A percentile compares a stretch with the other conserved stretches of the same genome.
phyloP scores from a whole-genome alignment of 73 alveolate species.

The Stentor coeruleus region DNA sequence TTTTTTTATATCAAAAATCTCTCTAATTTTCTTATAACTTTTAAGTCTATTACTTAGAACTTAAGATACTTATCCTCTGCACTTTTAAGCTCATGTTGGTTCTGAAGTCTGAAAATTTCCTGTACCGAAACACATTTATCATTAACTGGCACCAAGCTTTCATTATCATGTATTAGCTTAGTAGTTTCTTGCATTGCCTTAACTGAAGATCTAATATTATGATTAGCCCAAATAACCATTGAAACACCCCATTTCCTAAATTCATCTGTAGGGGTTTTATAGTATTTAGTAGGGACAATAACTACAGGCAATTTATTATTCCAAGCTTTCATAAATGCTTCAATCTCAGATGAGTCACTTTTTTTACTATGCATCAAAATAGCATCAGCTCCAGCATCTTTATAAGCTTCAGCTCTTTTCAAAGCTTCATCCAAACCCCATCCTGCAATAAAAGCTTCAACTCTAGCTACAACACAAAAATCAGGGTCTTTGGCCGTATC shows the following conservation, averaged over 20 bases:
- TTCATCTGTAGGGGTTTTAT: conserved; percentile 66
- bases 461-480: conserved; percentile 76
- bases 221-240: conserved; percentile 82
- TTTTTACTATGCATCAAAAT: conserved; percentile 66
- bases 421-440: conserved; percentile 77
- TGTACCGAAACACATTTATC: conserved; percentile 38
- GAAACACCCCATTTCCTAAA: conserved; percentile 70
- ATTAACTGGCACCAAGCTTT: conserved; percentile 30
- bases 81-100: conserved; percentile 44
- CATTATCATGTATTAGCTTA: conserved; percentile 33
- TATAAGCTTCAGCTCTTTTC: conserved; percentile 78
- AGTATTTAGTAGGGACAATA: conserved; percentile 81
- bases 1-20: too few relatives aligned
- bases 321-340: conserved; percentile 68
- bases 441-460: conserved; percentile 83
- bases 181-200: conserved; percentile 72
- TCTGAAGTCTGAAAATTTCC: conserved; percentile 60
- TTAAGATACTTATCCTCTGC: conserved; percentile 63
- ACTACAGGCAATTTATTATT: conserved; percentile 70
- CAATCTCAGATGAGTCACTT: conserved; percentile 68
- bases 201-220: conserved; percentile 65
- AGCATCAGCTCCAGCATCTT: conserved; percentile 88
- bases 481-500: conserved; percentile 64
- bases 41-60: too few relatives aligned
- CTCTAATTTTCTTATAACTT: too few relatives aligned